Base-by-base conservation (phyloP, 2,329 filamentous ascomycete genomes). In the Fonsecaea monophora region DNA sequence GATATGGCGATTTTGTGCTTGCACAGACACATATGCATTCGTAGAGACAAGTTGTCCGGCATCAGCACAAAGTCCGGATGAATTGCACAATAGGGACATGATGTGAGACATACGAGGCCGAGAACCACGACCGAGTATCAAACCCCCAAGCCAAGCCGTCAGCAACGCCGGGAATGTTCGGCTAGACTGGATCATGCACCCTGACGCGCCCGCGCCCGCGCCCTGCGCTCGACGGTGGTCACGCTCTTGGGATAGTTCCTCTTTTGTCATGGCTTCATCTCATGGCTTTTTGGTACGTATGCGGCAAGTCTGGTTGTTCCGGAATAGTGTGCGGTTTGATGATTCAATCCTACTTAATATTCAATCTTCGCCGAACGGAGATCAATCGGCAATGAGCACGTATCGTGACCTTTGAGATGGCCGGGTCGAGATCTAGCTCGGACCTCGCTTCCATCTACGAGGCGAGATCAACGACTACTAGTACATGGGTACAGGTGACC, bases 111-210 rank as follows among this genome's bases (percentile, higher is more conserved):
- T 8, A 10, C 37, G 37, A 38, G 7, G 9, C 13, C 37, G 37
- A 38, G 3, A 38, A 38, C 37, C 13, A 38, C 9, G 9, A 9
- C 5, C 9, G 42, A 25, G 7, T 25, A 50, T 50, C 45, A 50
- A 50, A 48, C 21, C 10, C 13, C 13, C 10, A 42, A 42, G 15
- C 12, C 45, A 50, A 50, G 45, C 45, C 21, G 21, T 42, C 12
- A 9, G 45, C 18, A n/a, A 50, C 4, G 18, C 45, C 45, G 45
- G 45, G 45, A 50, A 50, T 50, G 18, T 50, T 50, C 45, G 45
- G 45, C 45, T 50, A 50, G 45, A 8, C 18, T 12, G 18, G 18
- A 9, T 38, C 8, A 50, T 40, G 42, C 42, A 2, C 18, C 21
- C 21, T 48, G 18, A 21, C 21, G 21, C 21, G 21, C 21, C 21